Base-by-base conservation (phyloP, 2,329 filamentous ascomycete genomes). In the Davidsoniella eucalypti region DNA sequence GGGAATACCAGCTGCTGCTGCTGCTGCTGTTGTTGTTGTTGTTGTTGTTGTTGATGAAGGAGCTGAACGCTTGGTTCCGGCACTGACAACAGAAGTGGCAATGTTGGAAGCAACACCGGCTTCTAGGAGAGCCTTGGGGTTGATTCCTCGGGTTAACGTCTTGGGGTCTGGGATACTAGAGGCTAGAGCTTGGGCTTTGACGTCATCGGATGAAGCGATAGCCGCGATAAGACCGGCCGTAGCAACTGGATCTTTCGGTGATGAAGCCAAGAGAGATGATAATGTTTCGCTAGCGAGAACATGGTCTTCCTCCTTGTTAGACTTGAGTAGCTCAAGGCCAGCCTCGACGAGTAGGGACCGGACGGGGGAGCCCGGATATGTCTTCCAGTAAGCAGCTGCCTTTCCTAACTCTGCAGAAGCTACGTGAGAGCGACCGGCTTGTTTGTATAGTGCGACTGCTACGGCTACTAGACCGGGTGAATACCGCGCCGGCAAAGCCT, bases 151-250 rank as follows among this genome's bases (percentile, higher is more conserved):
- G 10, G 80, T 71, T 29, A 90, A 73, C 26, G 71, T 69, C 7
- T 78, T 70, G 10, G 85, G 70, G 1, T 79, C 65, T 4, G 80
- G 76, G 16, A 88, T 70, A 40, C 69, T 67, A 16, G 69, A 64
- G 8, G 78, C 64, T 51, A 81, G 68, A 0, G 71, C 61, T 49
- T 76, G 65, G 17, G 79, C 68, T 54, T 74, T 74, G 7, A 70
- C 61, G 1, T 75, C 71, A 54, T 82, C 71, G 1, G 67, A 69
- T 2, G 76, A 76, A 25, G 84, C 82, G 57, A 84, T 78, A 8
- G 87, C 82, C 2, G 92, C 92, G 6, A 96, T 76, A n/a, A 92
- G 77, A 1, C 92, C 92, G 7, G 87, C 87, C 14, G 78, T 75
- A 1, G 84, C 80, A 50, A 82, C 72, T 29, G 72, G 73, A 57